Conservation (phyloP, 306 rosid genomes). For the Echinosophora koreensis region DNA sequence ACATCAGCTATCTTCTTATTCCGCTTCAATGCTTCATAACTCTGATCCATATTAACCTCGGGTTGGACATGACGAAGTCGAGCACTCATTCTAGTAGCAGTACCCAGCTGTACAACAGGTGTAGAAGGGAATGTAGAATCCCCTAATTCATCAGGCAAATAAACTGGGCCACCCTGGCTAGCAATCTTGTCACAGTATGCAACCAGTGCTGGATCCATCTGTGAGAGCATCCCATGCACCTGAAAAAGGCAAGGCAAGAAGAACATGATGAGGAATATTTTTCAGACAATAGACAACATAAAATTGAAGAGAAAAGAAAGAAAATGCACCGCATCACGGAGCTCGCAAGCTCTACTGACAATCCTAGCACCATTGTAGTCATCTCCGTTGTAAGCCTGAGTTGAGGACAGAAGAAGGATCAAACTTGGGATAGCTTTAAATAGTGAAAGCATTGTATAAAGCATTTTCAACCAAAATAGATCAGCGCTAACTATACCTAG, state of each 20-base stretch:
- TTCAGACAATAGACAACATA: conserved; percentile 28
- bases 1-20: conserved; percentile 68
- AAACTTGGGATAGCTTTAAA: conserved; percentile 37
- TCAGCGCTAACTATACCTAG: conserved; percentile 18
- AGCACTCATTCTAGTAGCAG: conserved; percentile 79
- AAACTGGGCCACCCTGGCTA: conserved; percentile 87
- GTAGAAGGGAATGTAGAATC: conserved; percentile 67
- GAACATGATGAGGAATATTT: conserved; percentile 38
- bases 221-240: conserved; percentile 98
- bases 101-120: conserved; percentile 86
- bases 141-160: conserved; percentile 73
- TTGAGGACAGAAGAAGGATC: conserved; percentile 46
- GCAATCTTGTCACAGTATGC: conserved; percentile 90
- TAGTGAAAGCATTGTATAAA: conserved; percentile 28
- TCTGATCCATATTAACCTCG: conserved; percentile 74
- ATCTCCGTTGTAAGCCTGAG: conserved; percentile 89
- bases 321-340: conserved; percentile 82
- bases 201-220: conserved; percentile 94
- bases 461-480: conserved; percentile 29
- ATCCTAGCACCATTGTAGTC: conserved; percentile 94
- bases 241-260: conserved; percentile 35
- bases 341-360: conserved; percentile 94
- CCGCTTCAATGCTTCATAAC: conserved; percentile 76
- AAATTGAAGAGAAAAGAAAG: conserved; percentile 41
- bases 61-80: conserved; percentile 92